Conservation (phyloP, 2,329 filamentous ascomycete genomes). For the Sarocladiaceae sp. region DNA sequence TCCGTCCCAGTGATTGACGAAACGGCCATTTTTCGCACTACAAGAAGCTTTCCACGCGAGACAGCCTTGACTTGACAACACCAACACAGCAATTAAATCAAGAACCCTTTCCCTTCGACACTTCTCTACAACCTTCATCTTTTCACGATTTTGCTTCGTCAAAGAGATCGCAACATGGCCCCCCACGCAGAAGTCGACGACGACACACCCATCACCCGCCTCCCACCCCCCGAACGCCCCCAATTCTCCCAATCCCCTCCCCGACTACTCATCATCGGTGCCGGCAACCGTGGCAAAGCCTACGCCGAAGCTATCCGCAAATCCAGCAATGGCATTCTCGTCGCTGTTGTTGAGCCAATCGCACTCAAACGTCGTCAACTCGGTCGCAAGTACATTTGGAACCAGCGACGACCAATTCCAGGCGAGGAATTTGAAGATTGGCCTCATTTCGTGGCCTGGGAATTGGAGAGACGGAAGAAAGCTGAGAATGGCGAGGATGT, state of each 20-base stretch:
- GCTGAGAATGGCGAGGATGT: slow-evolving; percentile 40
- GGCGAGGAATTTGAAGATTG: slow-evolving; percentile 71
- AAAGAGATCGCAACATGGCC: background rate
- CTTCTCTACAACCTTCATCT: background rate
- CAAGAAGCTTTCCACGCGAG: background rate
- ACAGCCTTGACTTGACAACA: background rate
- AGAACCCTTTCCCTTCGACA: background rate
- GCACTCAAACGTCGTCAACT: slow-evolving; percentile 71
- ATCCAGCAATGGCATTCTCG: slow-evolving; percentile 65
- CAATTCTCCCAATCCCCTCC: slow-evolving; percentile 35
- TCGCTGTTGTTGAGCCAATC: slow-evolving; percentile 77
- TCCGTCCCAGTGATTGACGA: background rate
- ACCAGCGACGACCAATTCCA: slow-evolving; percentile 36
- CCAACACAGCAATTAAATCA: background rate
- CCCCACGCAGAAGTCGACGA: background rate
- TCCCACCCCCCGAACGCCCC: slow-evolving; percentile 3
- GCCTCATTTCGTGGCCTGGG: slow-evolving; percentile 70
- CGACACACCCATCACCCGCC: background rate
- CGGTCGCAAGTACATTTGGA: slow-evolving; percentile 70
- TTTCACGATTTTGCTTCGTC: background rate
- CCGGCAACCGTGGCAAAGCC: slow-evolving; percentile 73
- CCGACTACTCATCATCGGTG: slow-evolving; percentile 75
- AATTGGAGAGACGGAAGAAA: slow-evolving; percentile 55
- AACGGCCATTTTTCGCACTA: background rate
- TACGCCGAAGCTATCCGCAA: slow-evolving; percentile 66